Base-by-base conservation (phyloP, 352 stramenopile genomes). In the Globisporangium nagaii region DNA sequence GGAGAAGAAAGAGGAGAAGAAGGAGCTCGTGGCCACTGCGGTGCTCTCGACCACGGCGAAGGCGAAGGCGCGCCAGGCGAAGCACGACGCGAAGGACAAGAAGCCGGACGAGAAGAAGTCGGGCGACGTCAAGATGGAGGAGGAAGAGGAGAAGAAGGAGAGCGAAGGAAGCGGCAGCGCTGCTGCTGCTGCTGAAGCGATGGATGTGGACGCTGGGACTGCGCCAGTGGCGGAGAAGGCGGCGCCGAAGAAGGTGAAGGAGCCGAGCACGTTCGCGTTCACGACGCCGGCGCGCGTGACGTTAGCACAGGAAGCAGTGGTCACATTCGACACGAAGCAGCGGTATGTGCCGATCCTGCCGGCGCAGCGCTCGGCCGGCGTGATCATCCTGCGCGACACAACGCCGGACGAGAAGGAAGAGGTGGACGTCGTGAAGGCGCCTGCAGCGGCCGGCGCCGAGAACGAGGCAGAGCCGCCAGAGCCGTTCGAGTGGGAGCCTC, bases 1-100 rank as follows among this genome's bases (percentile, higher is more conserved):
- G 59, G 95, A 99, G 69, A 99, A 99, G 78, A 99, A 99, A 70
- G 96, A 99, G 64, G 96, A 98, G 59, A 98, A 98, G 71, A 99
- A 99, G 68, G 97, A 99, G 67, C 75, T 97, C 20, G 95, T 99
- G 0, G 93, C 96, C 10, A 99, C 96, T 0, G 97, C 98, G 4
- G 92, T 98, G 37, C 79, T 99, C 45, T 99, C 94, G 20, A 99
- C 96, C 46, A 99, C 97, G 0, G 93, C 92, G 5, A 98, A 98
- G 68, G 92, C 96, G 9, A 98, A 97, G 63, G 95, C 93, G 7
- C 83, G 93, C 39, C 75, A 90, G 71, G 90, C 91, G 2, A 97
- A 98, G 62, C 88, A 97, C 56, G 88, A 96, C 52, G 88, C 73
- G 37, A 93, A 95, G 70, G 79, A 79, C 51, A 94, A 88, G 68